These are phyloP conservation scores for Yamadazyma diospyri DNA, from an alignment of 1,139 yeast species.

Conservation along the genomic window DNA sequence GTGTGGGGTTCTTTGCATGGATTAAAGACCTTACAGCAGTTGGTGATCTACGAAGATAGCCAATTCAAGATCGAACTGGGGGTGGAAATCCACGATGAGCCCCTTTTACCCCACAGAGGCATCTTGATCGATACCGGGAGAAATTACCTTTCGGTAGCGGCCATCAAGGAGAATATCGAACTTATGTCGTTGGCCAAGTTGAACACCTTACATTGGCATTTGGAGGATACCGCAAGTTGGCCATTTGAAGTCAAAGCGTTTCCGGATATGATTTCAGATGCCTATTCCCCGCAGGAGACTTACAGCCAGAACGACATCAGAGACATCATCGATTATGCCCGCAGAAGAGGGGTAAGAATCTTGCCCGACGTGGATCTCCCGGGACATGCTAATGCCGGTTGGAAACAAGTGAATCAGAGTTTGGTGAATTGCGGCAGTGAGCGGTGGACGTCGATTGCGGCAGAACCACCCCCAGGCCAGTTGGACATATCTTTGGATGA, in stretches of 20 bases:
- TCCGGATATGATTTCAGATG: slow-evolving; percentile 44
- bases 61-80: slow-evolving; percentile 29
- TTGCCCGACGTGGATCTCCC: slow-evolving; percentile 50
- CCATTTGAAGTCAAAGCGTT: slow-evolving; percentile 33
- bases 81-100: slow-evolving; percentile 35
- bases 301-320: slow-evolving; percentile 32
- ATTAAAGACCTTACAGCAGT: slow-evolving; percentile 42
- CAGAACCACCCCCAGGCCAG: slow-evolving; percentile 49
- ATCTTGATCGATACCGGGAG: slow-evolving; percentile 43
- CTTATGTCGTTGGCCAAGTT: slow-evolving; percentile 40
- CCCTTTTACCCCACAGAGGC: slow-evolving; percentile 44
- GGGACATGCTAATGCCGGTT: slow-evolving; percentile 47
- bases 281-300: slow-evolving; percentile 34
- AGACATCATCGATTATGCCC: slow-evolving; percentile 33
- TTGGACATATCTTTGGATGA: slow-evolving; percentile 34
- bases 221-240: slow-evolving; percentile 47
- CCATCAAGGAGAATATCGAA: slow-evolving; percentile 38
- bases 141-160: slow-evolving; percentile 30
- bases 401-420: slow-evolving; percentile 32
- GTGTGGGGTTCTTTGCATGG: slow-evolving; percentile 48
- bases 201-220: slow-evolving; percentile 47
- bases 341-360: slow-evolving; percentile 38
- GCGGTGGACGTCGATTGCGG: slow-evolving; percentile 34
- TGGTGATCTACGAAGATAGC: slow-evolving; percentile 26
- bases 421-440: slow-evolving; percentile 33